Conservation (phyloP, 2,329 filamentous ascomycete species). For the Talaromyces sp. region DNA sequence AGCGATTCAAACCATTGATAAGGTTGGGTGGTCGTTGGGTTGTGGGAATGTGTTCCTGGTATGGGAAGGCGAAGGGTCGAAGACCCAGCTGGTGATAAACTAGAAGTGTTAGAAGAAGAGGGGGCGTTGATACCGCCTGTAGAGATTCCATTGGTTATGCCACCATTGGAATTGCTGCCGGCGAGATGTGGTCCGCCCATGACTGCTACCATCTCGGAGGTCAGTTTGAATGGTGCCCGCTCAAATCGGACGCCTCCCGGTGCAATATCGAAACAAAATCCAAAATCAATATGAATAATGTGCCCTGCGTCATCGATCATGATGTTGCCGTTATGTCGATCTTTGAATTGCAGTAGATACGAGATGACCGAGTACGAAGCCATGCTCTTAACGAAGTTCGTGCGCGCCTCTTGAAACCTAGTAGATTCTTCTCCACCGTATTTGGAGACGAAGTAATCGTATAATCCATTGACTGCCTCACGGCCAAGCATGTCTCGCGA, state of each 20-base stretch:
- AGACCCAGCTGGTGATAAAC: neutral
- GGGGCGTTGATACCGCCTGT: neutral
- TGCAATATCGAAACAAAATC: constrained; percentile 98
- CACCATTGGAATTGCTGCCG: constrained; percentile 20
- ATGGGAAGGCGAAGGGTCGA: constrained; percentile 19
- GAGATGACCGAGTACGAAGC: constrained; percentile 96
- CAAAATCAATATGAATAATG: constrained; percentile 97
- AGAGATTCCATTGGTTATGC: constrained; percentile 4
- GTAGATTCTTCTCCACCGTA: constrained; percentile 96
- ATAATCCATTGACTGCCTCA: constrained; percentile 94
- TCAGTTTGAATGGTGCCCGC: constrained; percentile 96
- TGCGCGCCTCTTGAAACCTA: constrained; percentile 88
- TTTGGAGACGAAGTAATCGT: constrained; percentile 96
- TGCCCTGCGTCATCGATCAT: constrained; percentile 98
- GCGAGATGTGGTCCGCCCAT: constrained; percentile 63
- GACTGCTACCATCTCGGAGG: constrained; percentile 95
- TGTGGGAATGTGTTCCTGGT: constrained; percentile 31
- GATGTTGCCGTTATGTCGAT: constrained; percentile 98
- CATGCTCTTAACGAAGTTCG: constrained; percentile 99
- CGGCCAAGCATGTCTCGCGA: constrained; percentile 98
- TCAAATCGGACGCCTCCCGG: constrained; percentile 97
- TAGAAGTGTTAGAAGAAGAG: neutral
- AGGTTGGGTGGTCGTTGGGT: constrained; percentile 66
- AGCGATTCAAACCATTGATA: constrained; percentile 97
- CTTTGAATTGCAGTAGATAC: constrained; percentile 96